Conservation (phyloP, 2,329 filamentous ascomycete genomes). For the Alternaria viburni region DNA sequence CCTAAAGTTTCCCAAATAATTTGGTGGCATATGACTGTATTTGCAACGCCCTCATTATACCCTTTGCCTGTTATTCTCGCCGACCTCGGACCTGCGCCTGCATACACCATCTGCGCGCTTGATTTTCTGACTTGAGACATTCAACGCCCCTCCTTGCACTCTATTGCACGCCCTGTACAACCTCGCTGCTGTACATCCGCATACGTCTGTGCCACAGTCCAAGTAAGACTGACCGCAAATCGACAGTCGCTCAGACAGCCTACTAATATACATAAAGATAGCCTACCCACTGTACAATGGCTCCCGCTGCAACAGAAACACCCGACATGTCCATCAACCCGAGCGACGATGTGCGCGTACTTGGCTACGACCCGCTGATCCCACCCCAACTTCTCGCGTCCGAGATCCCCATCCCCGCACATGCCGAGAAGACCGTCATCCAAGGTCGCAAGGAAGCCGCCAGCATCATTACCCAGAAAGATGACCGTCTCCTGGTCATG, state of each 20-base stretch:
- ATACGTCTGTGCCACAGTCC: slow-evolving; percentile 11
- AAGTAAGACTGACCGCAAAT: slow-evolving; percentile 23
- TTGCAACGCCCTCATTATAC: neutral
- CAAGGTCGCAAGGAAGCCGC: slow-evolving; percentile 73
- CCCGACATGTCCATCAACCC: slow-evolving; percentile 42
- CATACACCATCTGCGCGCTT: neutral
- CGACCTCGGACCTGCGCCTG: slow-evolving; percentile 7
- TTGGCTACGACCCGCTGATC: slow-evolving; percentile 93
- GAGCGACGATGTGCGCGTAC: slow-evolving; percentile 67
- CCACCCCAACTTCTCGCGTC: slow-evolving; percentile 84
- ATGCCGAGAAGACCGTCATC: slow-evolving; percentile 71
- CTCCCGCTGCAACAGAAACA: slow-evolving; percentile 20
- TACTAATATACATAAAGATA: slow-evolving; percentile 23
- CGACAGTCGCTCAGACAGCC: slow-evolving; percentile 5
- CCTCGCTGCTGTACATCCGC: slow-evolving; percentile 4
- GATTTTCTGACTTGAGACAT: slow-evolving; percentile 3
- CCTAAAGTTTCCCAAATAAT: slow-evolving; percentile 16
- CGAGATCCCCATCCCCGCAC: slow-evolving; percentile 73
- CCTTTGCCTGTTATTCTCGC: neutral
- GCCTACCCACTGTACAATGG: slow-evolving; percentile 12
- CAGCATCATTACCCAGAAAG: slow-evolving; percentile 77
- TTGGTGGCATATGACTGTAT: slow-evolving; percentile 18
- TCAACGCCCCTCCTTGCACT: slow-evolving; percentile 10
- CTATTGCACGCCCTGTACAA: slow-evolving; percentile 8
- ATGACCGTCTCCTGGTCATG: slow-evolving; percentile 90